Evolutionary conservation across 1,139 yeast species (phyloP).

Genomic region (Nadsonia commutata): DNA sequence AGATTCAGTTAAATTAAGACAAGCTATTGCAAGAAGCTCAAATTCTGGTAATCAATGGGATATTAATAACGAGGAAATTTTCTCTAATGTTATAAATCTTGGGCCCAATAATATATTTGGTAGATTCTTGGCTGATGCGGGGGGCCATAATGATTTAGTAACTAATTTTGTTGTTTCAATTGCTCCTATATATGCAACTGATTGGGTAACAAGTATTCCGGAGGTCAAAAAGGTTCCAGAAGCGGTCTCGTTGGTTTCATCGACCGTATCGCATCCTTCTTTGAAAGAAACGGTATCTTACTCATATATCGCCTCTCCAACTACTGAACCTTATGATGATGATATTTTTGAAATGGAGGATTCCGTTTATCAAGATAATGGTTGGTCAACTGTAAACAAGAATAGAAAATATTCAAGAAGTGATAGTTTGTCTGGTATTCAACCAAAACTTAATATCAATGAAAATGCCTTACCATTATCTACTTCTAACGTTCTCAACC

Average conservation of each 20-base stretch:
- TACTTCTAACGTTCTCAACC: not conserved
- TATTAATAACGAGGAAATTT: conserved; percentile 3
- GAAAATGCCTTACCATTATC: not conserved
- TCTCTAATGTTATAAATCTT: not conserved
- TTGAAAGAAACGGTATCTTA: not conserved
- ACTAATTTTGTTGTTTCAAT: conserved; percentile 11
- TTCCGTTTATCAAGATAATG: not conserved
- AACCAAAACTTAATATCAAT: not conserved
- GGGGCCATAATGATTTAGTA: conserved; percentile 11
- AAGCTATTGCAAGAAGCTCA: conserved; percentile 20
- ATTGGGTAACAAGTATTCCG: not conserved
- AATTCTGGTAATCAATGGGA: conserved; percentile 9
- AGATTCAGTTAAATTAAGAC: conserved; percentile 19
- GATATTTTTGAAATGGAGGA: not conserved
- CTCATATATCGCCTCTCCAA: not conserved
- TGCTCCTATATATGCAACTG: conserved; percentile 2
- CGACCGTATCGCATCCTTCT: not conserved
- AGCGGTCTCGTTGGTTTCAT: not conserved
- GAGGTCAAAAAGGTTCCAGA: no score
- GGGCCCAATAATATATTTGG: conserved; percentile 3
- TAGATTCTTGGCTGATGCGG: conserved; percentile 9
- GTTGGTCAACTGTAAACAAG: not conserved
- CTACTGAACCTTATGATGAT: not conserved
- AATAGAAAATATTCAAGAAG: not conserved
- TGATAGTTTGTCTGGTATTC: not conserved